Base-by-base conservation (phyloP, 1,284 basidiomycete genomes). In the Macrocybe sp. region DNA sequence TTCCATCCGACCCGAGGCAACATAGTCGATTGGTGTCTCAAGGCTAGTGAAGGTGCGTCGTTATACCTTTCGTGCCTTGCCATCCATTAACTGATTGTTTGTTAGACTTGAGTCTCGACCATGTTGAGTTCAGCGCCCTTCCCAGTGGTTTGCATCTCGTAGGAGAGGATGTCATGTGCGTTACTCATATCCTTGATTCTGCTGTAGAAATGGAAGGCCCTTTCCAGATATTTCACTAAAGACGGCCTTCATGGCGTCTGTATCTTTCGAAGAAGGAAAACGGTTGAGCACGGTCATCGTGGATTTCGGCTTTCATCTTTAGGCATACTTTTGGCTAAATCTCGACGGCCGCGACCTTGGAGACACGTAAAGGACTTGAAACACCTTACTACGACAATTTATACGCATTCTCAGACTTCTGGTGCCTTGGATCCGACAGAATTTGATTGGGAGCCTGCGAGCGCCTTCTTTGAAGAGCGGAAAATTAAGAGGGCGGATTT, bases 1-100 rank as follows among this genome's bases (percentile, higher is more conserved):
- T 90, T 90, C 57, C 87, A 90, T 64, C 84, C 86, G 1, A 90
- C 86, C 8, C 75, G 79, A 55, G 87, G 87, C 8, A 89, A 88
- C 61, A 63, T 83, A 10, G 68, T 89, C 22, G 87, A 89, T 63
- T 90, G 88, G 86, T 78, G 71, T 36, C 60, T 83, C 29, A 86
- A 81, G 56, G 76, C 80, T 12, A 77, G 69, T 58, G 76, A 87
- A 51, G 82, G 85, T 83, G 47, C 49, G 73, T 57, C 36, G 37
- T n/a, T 35, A 11, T 11, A 12, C 31, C 31, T 29, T n/a, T n/a
- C 11, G n/a, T 1, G 30, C n/a, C 30, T 37, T 40, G 36, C 11
- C 10, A 28, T 28, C 16, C 36, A 12, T 42, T 40, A 29, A 44
- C 33, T n/a, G 4, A 29, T 2, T 40, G 34, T n/a, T 50, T 9